Conservation (phyloP, 495 filamentous ascomycete species). For the Trichocladium uniseriatum region DNA sequence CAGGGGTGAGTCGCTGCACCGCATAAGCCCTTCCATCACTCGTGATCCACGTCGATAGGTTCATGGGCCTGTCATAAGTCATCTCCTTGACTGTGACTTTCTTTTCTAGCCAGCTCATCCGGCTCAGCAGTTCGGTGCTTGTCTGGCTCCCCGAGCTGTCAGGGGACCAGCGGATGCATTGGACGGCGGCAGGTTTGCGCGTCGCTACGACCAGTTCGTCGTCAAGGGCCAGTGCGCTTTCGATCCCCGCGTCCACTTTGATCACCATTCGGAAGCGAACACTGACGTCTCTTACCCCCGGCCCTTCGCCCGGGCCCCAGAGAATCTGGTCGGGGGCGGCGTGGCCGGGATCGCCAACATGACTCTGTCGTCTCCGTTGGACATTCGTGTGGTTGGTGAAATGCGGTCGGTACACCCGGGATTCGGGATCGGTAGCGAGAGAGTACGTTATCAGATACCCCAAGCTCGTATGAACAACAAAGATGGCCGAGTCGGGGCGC, state of each 20-base stretch:
- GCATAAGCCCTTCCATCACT: conserved; percentile 86
- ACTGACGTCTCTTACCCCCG: conserved; percentile 73
- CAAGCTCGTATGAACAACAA: conserved; percentile 80
- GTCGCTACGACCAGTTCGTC: conserved; percentile 92
- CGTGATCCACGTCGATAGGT: conserved; percentile 87
- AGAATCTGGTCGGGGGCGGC: conserved; percentile 45
- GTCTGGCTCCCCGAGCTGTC: conserved; percentile 77
- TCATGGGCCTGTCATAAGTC: conserved; percentile 97
- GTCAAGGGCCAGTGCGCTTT: conserved; percentile 76
- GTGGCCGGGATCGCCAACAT: conserved; percentile 50
- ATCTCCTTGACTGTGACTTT: conserved; percentile 71
- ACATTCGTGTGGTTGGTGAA: conserved; percentile 58
- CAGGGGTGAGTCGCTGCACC: conserved; percentile 55
- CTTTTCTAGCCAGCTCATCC: conserved; percentile 75
- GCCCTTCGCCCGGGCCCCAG: conserved; percentile 62
- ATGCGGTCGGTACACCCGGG: conserved; percentile 73
- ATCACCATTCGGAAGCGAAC: conserved; percentile 95
- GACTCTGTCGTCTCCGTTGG: conserved; percentile 61
- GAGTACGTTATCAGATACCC: conserved; percentile 94
- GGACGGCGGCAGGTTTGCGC: conserved; percentile 82
- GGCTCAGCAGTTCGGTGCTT: conserved; percentile 78
- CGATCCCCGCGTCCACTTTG: conserved; percentile 93
- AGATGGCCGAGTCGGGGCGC: conserved; percentile 82
- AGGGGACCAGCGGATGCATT: conserved; percentile 91
- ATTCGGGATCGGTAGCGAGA: conserved; percentile 71